Evolutionary conservation across 2,329 filamentous ascomycete species (phyloP).

Genomic region (Aspergillus transmontanensis): DNA sequence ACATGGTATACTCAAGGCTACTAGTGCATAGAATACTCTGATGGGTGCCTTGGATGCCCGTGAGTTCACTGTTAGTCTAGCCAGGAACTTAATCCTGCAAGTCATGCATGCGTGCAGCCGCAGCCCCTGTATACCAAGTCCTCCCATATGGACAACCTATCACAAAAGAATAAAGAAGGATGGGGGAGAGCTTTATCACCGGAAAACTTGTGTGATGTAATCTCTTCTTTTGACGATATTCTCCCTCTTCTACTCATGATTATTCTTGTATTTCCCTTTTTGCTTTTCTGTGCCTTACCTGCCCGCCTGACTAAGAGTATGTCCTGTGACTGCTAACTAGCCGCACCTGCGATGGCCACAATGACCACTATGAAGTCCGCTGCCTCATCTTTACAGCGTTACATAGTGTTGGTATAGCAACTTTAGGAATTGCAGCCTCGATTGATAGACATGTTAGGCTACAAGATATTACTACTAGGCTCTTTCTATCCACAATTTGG

Average conservation of each 20-base stretch:
- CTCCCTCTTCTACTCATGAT: slow-evolving; percentile 9
- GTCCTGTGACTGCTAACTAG: slow-evolving; percentile 25
- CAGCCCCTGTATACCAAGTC: background rate
- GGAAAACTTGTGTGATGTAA: slow-evolving; percentile 3
- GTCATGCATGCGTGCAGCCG: background rate
- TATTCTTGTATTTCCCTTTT: background rate
- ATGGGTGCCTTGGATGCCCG: background rate
- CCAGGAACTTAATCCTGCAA: background rate
- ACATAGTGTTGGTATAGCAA: background rate
- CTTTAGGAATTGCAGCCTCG: background rate
- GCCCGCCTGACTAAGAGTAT: slow-evolving; percentile 28
- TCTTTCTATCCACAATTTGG: background rate
- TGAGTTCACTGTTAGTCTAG: background rate
- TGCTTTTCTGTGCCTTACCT: background rate
- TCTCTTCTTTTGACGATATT: slow-evolving; percentile 13
- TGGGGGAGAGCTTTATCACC: background rate
- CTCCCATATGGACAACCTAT: background rate
- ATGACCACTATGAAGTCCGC: background rate
- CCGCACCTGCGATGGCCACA: slow-evolving; percentile 8
- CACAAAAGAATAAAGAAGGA: background rate
- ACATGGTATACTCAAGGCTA: background rate
- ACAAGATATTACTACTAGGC: background rate
- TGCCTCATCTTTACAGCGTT: background rate
- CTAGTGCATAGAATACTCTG: background rate
- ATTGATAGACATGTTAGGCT: background rate